Evolutionary conservation across 139 green algal species (phyloP), one percentile per base, ranked within the genome.

Genomic region (Coelastrella sp.): DNA sequence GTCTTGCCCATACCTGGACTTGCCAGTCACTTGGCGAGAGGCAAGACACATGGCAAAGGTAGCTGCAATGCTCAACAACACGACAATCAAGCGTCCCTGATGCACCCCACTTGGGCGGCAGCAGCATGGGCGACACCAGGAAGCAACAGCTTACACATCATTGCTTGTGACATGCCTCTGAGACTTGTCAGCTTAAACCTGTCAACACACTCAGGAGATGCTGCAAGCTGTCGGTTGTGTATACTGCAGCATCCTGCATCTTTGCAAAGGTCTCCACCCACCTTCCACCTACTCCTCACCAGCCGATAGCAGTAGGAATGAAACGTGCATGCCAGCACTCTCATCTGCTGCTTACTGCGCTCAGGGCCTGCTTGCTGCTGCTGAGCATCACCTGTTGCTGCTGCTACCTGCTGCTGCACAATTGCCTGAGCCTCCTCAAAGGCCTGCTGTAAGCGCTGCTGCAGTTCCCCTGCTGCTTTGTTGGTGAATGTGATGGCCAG

Each of bases 401-500:
- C 76, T 79, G 51, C 32, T 66, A 50, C 40, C 53, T 64, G 53
- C 11, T 19, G 19, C 30, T 64, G 53, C 30, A 64, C 53, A 3
- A 19, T 64, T 37, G 38, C 72, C 30, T 34, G 35, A 34, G 76
- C 76, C 15, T 72, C 38, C 5, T 57, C 25, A 3, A 83, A 41
- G 9, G 76, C 57, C 11, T 43, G 34, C 25, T 57, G 40, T 34
- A 89, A 53, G 2, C 88, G 64, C 7, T 87, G 77, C 59, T 83
- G 27, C 43, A 91, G 71, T 75, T 91, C 81, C 3, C 30, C 45
- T 32, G 88, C 85, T 13, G 88, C 88, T 48, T 88, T 88, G 76
- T 81, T 88, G 41, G 85, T 91, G 81, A 91, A 91, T 21, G 88
- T 91, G 59, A 89, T 72, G n/a, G 40, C 37, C 66, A 91, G 74